Evolutionary conservation across 306 rosid species (phyloP), one percentile per base, ranked within the genome.

Genomic region (Lablab purpureus): DNA sequence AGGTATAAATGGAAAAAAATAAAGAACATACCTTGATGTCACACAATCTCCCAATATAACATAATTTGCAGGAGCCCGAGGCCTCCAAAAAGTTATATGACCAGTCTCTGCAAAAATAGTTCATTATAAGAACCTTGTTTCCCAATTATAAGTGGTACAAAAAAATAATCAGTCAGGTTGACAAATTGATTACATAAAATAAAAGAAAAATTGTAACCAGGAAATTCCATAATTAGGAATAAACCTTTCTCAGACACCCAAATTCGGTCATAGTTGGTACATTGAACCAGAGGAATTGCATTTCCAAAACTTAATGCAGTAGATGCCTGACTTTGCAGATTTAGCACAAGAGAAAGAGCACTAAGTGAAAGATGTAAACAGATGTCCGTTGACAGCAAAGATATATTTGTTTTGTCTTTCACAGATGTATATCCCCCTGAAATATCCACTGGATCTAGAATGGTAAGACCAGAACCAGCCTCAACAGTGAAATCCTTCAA

Each of bases 391-490:
- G 93, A 90, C 69, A 89, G 76, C 76, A 95, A 75, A 84, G 99
- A 95, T 83, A 95, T 88, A 82, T 88, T 95, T 62, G 94, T 93
- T 89, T 93, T 95, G 78, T 93, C 99, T 86, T 93, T 95, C 34
- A 93, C 91, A 49, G 98, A 95, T 76, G 99, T 95, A 74, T 89
- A 95, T 71, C 99, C 99, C 76, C 90, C 99, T n/a, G 99, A 92
- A 71, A 95, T 82, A 84, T 95, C 99, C 75, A 91, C 96, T 25
- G 99, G 99, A 85, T 95, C 92, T 71, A 95, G 92, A 88, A 95
- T 89, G 77, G 85, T 77, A 81, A 93, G 94, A 79, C 98, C 98
- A 87, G 99, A 95, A 83, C 97, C 99, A 84, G 98, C 91, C 88
- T 95, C 99, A 64, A 91, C 83, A 45, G 93, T 87, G 79, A 95